Base-by-base conservation (phyloP, 371 early-diverging fungal species). In the Mortierella sp. region DNA sequence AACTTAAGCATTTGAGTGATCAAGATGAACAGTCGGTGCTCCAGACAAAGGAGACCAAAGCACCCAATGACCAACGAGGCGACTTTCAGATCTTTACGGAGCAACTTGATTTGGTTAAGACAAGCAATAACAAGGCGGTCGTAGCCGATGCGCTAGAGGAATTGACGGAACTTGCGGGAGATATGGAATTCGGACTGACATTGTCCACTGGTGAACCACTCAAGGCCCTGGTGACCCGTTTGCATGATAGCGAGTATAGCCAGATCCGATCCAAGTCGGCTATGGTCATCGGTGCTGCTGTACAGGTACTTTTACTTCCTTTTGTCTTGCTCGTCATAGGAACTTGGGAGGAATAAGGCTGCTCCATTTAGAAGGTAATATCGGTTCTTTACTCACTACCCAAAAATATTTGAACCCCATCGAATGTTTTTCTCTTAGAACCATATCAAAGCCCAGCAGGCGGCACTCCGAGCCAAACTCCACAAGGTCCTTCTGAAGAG, bases 171-270 rank as follows among this genome's bases (percentile, higher is more conserved):
- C 56, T 81, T 6, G 83, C 80, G 27, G 83, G 84, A 39, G 81
- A 84, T 49, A 78, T 83, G 65, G 82, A 83, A 27, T 80, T 82
- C 59, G 82, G 82, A 32, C 56, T 79, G 15, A 57, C 44, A 34
- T 63, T 84, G 31, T 66, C 78, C 2, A 58, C 55, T n/a, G 79
- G 69, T 4, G 55, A 71, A 4, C 73, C 69, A 1, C 39, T 79
- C 43, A 53, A 37, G 37, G 51, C 78, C 0, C 52, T 81, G 31
- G 64, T 80, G 31, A 57, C 70, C 42, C 72, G 76, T 11, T 50
- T 82, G 15, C 56, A 39, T 15, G 61, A 58, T 14, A 11, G 72
- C 3, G 64, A 64, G 9, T 64, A 58, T 47, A 58, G 62, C 26
- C 15, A 56, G 47, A 14, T 76, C 17, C 63, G 76, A 11, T 44